Conservation (phyloP, 495 filamentous ascomycete genomes). For the Penicillium angulare region DNA sequence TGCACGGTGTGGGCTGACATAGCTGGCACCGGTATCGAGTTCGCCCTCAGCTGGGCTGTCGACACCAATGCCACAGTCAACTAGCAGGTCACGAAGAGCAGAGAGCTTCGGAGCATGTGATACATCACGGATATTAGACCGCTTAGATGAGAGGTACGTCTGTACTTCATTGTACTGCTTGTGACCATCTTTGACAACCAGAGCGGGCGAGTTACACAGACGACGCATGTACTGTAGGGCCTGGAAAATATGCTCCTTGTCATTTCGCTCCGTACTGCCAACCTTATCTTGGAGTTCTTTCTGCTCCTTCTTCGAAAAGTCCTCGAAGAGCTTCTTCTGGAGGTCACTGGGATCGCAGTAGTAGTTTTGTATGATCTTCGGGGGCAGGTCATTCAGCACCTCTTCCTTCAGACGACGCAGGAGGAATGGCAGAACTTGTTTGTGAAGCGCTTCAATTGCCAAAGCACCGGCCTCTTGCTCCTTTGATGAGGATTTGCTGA, state of each 20-base stretch:
- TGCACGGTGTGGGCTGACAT: conserved; percentile 91
- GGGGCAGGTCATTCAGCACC: conserved; percentile 91
- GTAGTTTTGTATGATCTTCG: conserved; percentile 99
- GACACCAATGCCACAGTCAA: conserved; percentile 93
- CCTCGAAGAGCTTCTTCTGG: conserved; percentile 91
- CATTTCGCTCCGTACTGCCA: conserved; percentile 74
- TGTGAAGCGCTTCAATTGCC: conserved; percentile 94
- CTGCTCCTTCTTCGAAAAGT: conserved; percentile 90
- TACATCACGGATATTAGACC: conserved; percentile 75
- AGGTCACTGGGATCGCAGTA: conserved; percentile 98
- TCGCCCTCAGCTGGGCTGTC: conserved; percentile 53
- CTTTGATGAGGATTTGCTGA: conserved; percentile 94
- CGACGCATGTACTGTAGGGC: conserved; percentile 99
- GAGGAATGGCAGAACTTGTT: conserved; percentile 95
- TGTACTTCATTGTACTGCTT: conserved; percentile 86
- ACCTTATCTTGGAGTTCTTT: conserved; percentile 78
- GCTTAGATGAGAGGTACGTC: conserved; percentile 63
- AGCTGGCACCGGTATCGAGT: conserved; percentile 66
- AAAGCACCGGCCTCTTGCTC: conserved; percentile 96
- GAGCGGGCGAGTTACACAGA: conserved; percentile 92
- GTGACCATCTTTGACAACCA: conserved; percentile 92
- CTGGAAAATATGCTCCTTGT: conserved; percentile 99
- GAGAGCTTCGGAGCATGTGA: conserved; percentile 89
- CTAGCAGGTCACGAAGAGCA: conserved; percentile 81
- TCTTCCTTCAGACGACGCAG: conserved; percentile 97